Conservation (phyloP, 2,329 filamentous ascomycete genomes). For the Xylaria hypoxylon region DNA sequence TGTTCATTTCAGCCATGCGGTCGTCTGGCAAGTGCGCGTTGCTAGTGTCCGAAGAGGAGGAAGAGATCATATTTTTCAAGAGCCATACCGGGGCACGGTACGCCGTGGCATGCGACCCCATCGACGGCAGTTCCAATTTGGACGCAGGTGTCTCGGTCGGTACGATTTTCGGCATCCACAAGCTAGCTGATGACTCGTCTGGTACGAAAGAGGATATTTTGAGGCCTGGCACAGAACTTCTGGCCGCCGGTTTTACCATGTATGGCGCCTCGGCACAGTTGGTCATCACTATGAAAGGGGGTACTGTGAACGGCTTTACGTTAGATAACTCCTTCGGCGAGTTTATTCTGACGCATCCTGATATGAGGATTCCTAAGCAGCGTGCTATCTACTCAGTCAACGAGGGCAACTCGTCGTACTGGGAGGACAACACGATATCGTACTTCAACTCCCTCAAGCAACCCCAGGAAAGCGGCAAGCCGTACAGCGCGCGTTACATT, state of each 20-base stretch:
- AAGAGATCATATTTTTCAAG: constrained; percentile 89
- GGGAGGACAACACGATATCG: constrained; percentile 85
- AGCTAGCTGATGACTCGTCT: constrained; percentile 79
- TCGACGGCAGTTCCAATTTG: constrained; percentile 96
- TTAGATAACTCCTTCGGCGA: constrained; percentile 96
- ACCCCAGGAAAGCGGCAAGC: constrained; percentile 79
- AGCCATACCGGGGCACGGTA: constrained; percentile 82
- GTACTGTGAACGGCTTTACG: constrained; percentile 95
- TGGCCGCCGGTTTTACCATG: constrained; percentile 99
- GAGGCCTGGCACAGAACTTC: constrained; percentile 87
- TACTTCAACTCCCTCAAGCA: constrained; percentile 93
- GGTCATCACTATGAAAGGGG: constrained; percentile 95
- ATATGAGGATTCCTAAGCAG: constrained; percentile 87
- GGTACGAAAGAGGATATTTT: constrained; percentile 88
- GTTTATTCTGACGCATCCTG: constrained; percentile 96
- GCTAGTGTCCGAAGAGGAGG: constrained; percentile 98
- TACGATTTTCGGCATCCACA: constrained; percentile 96
- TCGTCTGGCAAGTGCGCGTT: constrained; percentile 91
- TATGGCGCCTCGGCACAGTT: constrained; percentile 97
- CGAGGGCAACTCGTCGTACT: constrained; percentile 97
- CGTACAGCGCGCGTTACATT: constrained; percentile 95
- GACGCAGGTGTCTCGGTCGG: constrained; percentile 98
- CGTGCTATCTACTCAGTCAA: constrained; percentile 97
- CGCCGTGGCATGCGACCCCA: constrained; percentile 96
- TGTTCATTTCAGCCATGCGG: constrained; percentile 96